Evolutionary conservation across 495 filamentous ascomycete genomes (phyloP).

Genomic region (Daldinia concentrica): DNA sequence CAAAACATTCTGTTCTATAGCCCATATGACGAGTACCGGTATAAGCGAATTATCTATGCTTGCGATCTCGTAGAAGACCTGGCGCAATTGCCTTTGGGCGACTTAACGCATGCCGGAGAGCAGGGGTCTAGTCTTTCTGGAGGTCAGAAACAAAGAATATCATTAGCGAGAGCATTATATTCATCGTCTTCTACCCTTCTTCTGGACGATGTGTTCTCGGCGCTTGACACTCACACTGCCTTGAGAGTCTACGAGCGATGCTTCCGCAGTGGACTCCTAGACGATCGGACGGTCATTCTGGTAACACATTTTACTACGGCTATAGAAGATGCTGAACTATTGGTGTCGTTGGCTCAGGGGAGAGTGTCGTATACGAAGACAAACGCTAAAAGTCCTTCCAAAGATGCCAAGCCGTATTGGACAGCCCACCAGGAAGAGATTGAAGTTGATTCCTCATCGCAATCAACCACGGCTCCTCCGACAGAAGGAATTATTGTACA

Average conservation of each 20-base stretch:
- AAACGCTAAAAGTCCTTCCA: not conserved
- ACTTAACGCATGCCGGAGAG: conserved; percentile 1
- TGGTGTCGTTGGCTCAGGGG: conserved; percentile 4
- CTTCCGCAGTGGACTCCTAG: not conserved
- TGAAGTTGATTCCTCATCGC: not conserved
- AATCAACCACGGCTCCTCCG: conserved; percentile 1
- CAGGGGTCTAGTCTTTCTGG: conserved; percentile 4
- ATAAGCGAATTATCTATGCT: not conserved
- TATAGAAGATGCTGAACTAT: not conserved
- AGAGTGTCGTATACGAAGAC: not conserved
- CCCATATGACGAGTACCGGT: not conserved
- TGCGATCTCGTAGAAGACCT: not conserved
- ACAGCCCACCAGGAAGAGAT: not conserved
- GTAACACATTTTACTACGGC: conserved; percentile 3
- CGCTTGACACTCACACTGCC: conserved; percentile 2
- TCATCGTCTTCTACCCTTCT: not conserved
- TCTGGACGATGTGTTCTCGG: conserved; percentile 10
- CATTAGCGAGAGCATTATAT: conserved; percentile 2
- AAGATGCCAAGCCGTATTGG: not conserved
- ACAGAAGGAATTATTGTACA: not conserved
- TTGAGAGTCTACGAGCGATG: conserved; percentile 2
- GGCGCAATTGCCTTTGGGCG: not conserved
- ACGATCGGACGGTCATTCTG: not conserved
- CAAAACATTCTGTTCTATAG: conserved; percentile 2
- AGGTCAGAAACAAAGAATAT: conserved; percentile 7